phyloP scores from a whole-genome alignment of 139 green algal species.

The Desmodesmus armatus region DNA sequence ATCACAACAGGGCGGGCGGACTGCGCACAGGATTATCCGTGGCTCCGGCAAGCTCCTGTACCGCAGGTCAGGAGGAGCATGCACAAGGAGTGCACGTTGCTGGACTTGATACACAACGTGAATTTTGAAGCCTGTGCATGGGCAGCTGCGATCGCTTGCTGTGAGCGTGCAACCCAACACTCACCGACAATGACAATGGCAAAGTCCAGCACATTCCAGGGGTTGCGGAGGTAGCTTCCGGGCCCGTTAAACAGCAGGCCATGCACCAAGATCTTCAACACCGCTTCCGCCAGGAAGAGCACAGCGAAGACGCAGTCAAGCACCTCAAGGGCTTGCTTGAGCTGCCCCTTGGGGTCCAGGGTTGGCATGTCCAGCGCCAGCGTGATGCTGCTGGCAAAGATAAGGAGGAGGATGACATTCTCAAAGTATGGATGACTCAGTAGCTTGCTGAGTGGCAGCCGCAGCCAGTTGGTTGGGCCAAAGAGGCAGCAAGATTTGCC shows the following conservation, averaged over 20 bases:
- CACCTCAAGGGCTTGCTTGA: conserved; percentile 41
- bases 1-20: too few species aligned
- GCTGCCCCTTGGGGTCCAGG: conserved; percentile 49
- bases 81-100: too few species aligned
- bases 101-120: too few species aligned
- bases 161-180: background rate
- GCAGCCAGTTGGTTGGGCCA: conserved; percentile 49
- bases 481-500: conserved; percentile 58
- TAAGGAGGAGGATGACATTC: conserved; percentile 66
- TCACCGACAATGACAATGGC: conserved; percentile 51
- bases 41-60: too few species aligned
- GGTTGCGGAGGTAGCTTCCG: conserved; percentile 69
- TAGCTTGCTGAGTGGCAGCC: conserved; percentile 44
- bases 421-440: conserved; percentile 66
- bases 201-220: conserved; percentile 75
- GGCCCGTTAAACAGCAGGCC: conserved; percentile 70
- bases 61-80: background rate
- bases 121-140: too few species aligned
- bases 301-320: conserved; percentile 70
- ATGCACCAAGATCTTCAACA: conserved; percentile 72
- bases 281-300: conserved; percentile 70
- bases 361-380: conserved; percentile 68
- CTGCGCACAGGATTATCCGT: too few species aligned
- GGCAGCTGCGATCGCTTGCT: background rate
- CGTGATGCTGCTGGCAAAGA: conserved; percentile 63